These are phyloP conservation scores for Diaporthe citri DNA, from an alignment of 2,329 filamentous ascomycete genomes.

Conservation along the genomic window DNA sequence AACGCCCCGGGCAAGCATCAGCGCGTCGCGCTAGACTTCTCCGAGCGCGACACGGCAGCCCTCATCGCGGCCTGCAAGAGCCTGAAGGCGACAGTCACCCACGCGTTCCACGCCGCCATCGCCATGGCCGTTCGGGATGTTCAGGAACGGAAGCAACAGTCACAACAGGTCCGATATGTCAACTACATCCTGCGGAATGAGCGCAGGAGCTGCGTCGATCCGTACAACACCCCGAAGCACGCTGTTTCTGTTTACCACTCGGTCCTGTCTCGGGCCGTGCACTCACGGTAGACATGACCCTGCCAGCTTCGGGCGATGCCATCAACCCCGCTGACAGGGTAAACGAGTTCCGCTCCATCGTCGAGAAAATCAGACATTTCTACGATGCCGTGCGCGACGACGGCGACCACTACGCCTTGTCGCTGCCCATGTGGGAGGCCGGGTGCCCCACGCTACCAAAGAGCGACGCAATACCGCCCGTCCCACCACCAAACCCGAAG, in stretches of 20 bases:
- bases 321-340: neutral
- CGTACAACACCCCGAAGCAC: neutral
- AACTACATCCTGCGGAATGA: neutral
- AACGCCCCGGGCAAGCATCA: neutral
- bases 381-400: neutral
- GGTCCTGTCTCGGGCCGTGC: neutral
- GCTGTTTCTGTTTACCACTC: slow-evolving; percentile 1
- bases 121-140: neutral
- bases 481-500: neutral
- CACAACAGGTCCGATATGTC: neutral
- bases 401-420: neutral
- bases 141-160: neutral
- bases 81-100: neutral
- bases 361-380: neutral
- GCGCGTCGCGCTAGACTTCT: neutral
- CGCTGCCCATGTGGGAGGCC: slow-evolving; percentile 10
- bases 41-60: neutral
- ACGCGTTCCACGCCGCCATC: neutral
- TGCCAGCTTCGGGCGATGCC: neutral
- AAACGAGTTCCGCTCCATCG: neutral
- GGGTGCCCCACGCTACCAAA: neutral
- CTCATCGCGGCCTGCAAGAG: neutral
- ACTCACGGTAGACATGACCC: neutral
- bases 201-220: neutral
- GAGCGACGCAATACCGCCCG: neutral